Evolutionary conservation across 176 grass and related monocot genomes (phyloP), one percentile per base, ranked within the genome.

Genomic region (Rhynchospora breviuscula): DNA sequence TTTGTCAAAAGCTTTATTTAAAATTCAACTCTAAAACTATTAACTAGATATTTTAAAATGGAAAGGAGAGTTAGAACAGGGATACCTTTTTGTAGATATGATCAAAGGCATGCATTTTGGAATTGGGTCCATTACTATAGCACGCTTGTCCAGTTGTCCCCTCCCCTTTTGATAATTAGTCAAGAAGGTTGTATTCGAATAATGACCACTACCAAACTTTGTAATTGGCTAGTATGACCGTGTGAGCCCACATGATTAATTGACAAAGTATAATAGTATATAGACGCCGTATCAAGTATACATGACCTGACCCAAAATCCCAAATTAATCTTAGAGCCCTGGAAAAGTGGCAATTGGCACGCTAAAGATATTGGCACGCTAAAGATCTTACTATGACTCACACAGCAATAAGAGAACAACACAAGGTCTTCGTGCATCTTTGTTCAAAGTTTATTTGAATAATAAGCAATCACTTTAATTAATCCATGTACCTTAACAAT

Each of bases 61-160:
- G 40, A 71, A 1, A n/a, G 3, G 67, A 75, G 71, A 26, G 6
- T 26, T 75, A 10, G 52, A 75, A 6, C 47, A 53, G 5, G 11
- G 47, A 26, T 25, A 13, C 8, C 70, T 51, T 74, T 40, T 52
- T 52, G 70, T 52, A 26, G 70, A 52, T 53, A 29, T 75, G 47
- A 53, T 75, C 7, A 75, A 75, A 75, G 14, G 71, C 71, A 75
- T 53, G 71, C 71, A 75, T 53, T 75, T 75, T 53, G 71, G 11
- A 75, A 53, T 75, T 75, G 71, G 71, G 47, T 53, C 71, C 46
- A 75, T 53, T 53, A 26, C 1, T 47, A 53, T n/a, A 14, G 71
- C 71, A 75, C 71, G 71, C 71, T 53, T 52, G 71, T 75, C 47
- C 71, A 48, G 47, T 75, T 52, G 71, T 75, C 47, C 47, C 71